phyloP scores from a whole-genome alignment of 2,329 filamentous ascomycete genomes.

The Gnomoniopsis sp. region DNA sequence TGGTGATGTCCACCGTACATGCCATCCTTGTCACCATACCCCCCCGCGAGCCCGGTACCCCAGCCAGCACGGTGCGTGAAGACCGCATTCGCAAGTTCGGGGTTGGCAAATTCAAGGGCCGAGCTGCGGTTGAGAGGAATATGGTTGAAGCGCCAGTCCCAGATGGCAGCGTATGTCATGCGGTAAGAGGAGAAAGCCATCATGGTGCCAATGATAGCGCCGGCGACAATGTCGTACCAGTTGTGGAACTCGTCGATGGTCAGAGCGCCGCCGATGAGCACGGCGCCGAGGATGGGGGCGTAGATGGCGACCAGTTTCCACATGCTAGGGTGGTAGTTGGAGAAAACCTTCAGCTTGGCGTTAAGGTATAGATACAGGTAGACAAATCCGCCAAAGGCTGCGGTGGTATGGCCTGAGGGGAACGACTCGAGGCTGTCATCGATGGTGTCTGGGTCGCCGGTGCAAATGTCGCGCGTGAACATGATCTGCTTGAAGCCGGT shows the following conservation, averaged over 20 bases:
- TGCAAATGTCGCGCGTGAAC: constrained; percentile 69
- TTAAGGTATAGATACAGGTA: constrained; percentile 73
- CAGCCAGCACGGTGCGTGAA: constrained; percentile 27
- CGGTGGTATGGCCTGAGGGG: constrained; percentile 71
- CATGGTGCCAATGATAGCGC: constrained; percentile 58
- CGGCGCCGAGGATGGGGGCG: constrained; percentile 63
- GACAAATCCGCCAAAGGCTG: constrained; percentile 69
- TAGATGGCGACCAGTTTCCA: constrained; percentile 69
- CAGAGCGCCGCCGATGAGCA: constrained; percentile 64
- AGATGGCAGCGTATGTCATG: constrained; percentile 64
- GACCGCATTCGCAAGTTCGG: constrained; percentile 21
- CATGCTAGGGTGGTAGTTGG: constrained; percentile 69
- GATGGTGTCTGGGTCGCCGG: constrained; percentile 60
- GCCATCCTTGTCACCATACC: neutral
- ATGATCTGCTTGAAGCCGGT: constrained; percentile 53
- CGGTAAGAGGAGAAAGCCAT: constrained; percentile 63
- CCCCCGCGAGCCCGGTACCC: constrained; percentile 1
- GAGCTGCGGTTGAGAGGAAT: constrained; percentile 52
- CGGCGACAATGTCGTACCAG: constrained; percentile 70
- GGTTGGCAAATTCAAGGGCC: constrained; percentile 28
- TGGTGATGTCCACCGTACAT: neutral
- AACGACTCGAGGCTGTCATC: constrained; percentile 69
- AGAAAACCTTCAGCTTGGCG: constrained; percentile 72
- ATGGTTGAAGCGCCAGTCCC: constrained; percentile 67
- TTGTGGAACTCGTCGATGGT: constrained; percentile 74